Percentiles rank a stretch among this genome's conserved stretches.
These are phyloP conservation scores for Turritis glabra DNA, from an alignment of 345 rosid genomes.

Conservation along the genomic window DNA sequence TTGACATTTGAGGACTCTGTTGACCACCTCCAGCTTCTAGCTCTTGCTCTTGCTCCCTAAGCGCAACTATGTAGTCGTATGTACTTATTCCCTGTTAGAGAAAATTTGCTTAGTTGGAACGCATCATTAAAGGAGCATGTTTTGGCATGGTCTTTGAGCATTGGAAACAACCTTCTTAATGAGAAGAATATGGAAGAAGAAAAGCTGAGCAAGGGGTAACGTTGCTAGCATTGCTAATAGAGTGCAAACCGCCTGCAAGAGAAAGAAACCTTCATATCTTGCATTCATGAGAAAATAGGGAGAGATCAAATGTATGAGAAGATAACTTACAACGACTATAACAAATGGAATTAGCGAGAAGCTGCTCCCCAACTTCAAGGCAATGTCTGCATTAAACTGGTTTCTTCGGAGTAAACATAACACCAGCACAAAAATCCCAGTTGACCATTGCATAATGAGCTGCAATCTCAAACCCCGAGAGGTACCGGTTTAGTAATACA, in stretches of 20 bases:
- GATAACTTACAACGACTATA: conserved; percentile 82
- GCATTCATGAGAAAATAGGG: neutral
- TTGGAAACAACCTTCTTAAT: conserved; percentile 68
- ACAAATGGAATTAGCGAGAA: conserved; percentile 87
- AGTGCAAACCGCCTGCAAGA: conserved; percentile 76
- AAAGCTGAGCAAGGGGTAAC: conserved; percentile 89
- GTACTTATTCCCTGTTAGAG: conserved; percentile 86
- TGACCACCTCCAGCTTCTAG: conserved; percentile 83
- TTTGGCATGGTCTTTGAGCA: neutral
- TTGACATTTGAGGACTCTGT: conserved; percentile 97
- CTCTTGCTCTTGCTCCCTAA: conserved; percentile 97
- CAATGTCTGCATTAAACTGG: conserved; percentile 61
- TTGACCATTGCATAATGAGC: conserved; percentile 95
- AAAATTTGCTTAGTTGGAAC: neutral
- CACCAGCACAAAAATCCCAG: conserved; percentile 79
- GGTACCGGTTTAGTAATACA: conserved; percentile 56
- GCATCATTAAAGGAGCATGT: neutral
- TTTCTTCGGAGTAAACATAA: conserved; percentile 80
- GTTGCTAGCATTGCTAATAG: conserved; percentile 94
- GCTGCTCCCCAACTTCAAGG: conserved; percentile 94
- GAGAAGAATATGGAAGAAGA: conserved; percentile 95
- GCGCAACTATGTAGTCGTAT: conserved; percentile 94
- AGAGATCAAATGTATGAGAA: neutral
- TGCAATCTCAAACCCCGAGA: conserved; percentile 89
- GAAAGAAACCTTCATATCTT: neutral